Percentiles rank a stretch among this genome's conserved stretches.
Evolutionary conservation across 2,329 filamentous ascomycete species (phyloP).

Genomic region (Lasiodiplodia sp.): DNA sequence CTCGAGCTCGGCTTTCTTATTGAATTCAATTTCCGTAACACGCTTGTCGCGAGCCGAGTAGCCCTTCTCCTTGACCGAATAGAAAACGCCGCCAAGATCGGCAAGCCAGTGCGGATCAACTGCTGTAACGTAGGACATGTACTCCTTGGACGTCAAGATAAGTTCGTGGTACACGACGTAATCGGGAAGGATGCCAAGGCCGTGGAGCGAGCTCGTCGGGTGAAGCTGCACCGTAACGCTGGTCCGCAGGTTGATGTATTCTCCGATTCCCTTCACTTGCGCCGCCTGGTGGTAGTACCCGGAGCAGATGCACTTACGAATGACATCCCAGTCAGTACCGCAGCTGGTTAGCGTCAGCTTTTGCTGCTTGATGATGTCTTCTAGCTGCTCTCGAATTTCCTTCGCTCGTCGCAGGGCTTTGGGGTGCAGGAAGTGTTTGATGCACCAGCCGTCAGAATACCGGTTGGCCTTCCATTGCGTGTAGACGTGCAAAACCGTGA

Average conservation of each 20-base stretch:
- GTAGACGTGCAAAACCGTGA: slow-evolving; percentile 95
- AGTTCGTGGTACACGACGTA: slow-evolving; percentile 98
- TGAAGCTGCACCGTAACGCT: slow-evolving; percentile 94
- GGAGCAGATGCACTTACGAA: slow-evolving; percentile 94
- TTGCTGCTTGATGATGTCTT: slow-evolving; percentile 93
- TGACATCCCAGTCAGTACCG: slow-evolving; percentile 95
- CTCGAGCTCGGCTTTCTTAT: slow-evolving; percentile 91
- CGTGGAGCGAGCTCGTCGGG: slow-evolving; percentile 91
- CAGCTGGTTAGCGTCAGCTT: slow-evolving; percentile 88
- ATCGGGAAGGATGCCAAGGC: slow-evolving; percentile 90
- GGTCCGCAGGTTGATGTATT: slow-evolving; percentile 96
- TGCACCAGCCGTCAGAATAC: slow-evolving; percentile 89
- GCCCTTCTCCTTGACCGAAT: slow-evolving; percentile 96
- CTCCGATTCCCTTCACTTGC: slow-evolving; percentile 92
- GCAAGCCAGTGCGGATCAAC: slow-evolving; percentile 98
- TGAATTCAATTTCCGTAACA: slow-evolving; percentile 90
- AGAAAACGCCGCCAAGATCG: slow-evolving; percentile 95
- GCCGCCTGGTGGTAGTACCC: slow-evolving; percentile 99
- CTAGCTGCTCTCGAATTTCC: slow-evolving; percentile 91
- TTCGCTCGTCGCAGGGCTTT: slow-evolving; percentile 91
- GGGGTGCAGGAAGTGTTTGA: slow-evolving; percentile 91
- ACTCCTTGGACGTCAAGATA: slow-evolving; percentile 95
- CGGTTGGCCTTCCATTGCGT: slow-evolving; percentile 94
- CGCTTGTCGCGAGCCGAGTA: slow-evolving; percentile 87
- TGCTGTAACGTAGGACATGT: slow-evolving; percentile 95